Conservation (phyloP, 2,329 filamentous ascomycete genomes). For the Fusarium verrucosum region DNA sequence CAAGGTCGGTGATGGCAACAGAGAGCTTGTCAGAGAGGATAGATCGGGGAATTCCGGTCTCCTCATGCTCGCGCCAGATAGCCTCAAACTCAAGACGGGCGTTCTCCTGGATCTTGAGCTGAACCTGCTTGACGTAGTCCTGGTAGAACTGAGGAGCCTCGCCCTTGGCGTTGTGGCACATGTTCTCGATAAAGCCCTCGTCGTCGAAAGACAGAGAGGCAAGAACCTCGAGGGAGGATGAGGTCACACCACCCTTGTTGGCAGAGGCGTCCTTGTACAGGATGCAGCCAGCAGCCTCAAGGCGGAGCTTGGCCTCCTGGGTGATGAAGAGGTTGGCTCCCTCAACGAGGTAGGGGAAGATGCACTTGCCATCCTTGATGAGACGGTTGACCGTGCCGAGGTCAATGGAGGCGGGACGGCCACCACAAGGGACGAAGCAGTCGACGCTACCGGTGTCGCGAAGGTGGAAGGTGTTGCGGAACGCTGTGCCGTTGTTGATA, state of each 20-base stretch:
- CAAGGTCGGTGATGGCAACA: constrained; percentile 91
- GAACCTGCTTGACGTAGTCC: constrained; percentile 90
- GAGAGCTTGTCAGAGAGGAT: constrained; percentile 93
- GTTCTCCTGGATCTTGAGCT: constrained; percentile 89
- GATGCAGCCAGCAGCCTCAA: constrained; percentile 94
- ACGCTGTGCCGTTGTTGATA: constrained; percentile 88
- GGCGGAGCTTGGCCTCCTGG: constrained; percentile 93
- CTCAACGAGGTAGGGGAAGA: constrained; percentile 94
- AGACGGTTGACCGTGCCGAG: constrained; percentile 86
- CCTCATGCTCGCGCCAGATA: constrained; percentile 93
- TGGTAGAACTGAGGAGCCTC: constrained; percentile 90
- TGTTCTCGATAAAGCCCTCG: constrained; percentile 84
- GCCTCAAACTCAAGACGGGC: constrained; percentile 95
- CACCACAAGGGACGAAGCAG: constrained; percentile 94
- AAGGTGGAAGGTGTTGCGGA: constrained; percentile 98
- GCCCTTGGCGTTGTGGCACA: constrained; percentile 82
- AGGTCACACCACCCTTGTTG: constrained; percentile 98
- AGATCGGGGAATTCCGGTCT: constrained; percentile 80
- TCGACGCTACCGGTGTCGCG: constrained; percentile 81
- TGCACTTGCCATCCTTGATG: constrained; percentile 87
- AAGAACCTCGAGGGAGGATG: constrained; percentile 94
- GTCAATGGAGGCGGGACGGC: constrained; percentile 95
- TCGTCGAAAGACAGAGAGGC: constrained; percentile 96
- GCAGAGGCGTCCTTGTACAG: constrained; percentile 98
- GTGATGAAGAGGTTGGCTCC: constrained; percentile 99